phyloP scores from a whole-genome alignment of 768 basidiomycete species.

The Rhizopogon roseolus region DNA sequence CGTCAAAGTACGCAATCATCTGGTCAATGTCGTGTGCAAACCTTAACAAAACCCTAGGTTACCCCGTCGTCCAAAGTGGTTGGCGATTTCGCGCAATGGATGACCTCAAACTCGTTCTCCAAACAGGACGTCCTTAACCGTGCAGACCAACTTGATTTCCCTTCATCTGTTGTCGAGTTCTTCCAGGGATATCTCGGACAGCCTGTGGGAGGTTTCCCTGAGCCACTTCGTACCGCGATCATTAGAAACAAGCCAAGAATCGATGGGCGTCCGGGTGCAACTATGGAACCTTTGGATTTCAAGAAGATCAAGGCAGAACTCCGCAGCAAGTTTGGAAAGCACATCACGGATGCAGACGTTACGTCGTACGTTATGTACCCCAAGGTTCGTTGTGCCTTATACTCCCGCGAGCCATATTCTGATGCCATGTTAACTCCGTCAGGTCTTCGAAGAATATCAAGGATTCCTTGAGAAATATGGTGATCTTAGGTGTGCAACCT shows the following conservation, averaged over 20 bases:
- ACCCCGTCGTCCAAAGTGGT: conserved; percentile 99
- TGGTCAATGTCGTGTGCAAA: neutral
- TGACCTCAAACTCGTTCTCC: conserved; percentile 90
- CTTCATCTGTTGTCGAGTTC: conserved; percentile 94
- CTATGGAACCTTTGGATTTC: conserved; percentile 88
- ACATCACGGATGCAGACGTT: conserved; percentile 91
- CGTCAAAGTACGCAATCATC: conserved; percentile 57
- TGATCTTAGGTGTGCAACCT: conserved; percentile 69
- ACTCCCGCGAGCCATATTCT: conserved; percentile 2
- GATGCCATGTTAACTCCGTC: conserved; percentile 11
- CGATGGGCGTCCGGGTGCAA: conserved; percentile 87
- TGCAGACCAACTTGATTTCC: conserved; percentile 93
- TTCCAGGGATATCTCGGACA: conserved; percentile 99
- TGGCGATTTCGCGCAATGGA: conserved; percentile 99
- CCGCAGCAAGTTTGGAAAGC: conserved; percentile 90
- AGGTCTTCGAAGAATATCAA: conserved; percentile 98
- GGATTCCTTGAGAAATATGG: conserved; percentile 94
- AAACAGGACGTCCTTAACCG: conserved; percentile 83
- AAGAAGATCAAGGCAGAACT: conserved; percentile 94
- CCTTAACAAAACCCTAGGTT: conserved; percentile 43
- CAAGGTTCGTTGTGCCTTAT: conserved; percentile 50
- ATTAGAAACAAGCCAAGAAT: conserved; percentile 94
- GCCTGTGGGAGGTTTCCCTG: conserved; percentile 98
- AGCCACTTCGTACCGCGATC: conserved; percentile 85
- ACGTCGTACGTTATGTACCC: conserved; percentile 98